Conservation (phyloP, 2,329 filamentous ascomycete genomes). For the Pseudogymnoascus sp. region DNA sequence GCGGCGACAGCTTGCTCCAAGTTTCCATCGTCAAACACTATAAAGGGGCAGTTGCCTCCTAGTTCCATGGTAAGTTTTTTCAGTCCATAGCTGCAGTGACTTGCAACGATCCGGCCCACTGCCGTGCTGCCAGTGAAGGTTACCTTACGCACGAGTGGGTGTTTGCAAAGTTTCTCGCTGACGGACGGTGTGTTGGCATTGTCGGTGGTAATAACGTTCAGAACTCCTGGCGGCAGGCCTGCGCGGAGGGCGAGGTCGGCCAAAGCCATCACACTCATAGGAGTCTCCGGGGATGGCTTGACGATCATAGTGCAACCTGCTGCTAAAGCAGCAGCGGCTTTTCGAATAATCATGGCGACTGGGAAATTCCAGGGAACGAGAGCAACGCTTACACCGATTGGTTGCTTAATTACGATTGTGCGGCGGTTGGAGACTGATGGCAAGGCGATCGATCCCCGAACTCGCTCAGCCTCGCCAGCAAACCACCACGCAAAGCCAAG, state of each 20-base stretch:
- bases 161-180: slow-evolving; percentile 47
- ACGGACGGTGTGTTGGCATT: slow-evolving; percentile 45
- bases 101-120: slow-evolving; percentile 55
- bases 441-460: slow-evolving; percentile 47
- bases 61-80: slow-evolving; percentile 60
- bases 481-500: slow-evolving; percentile 50
- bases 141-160: slow-evolving; percentile 53
- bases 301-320: slow-evolving; percentile 68
- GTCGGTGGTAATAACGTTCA: slow-evolving; percentile 55
- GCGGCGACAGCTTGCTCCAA: slow-evolving; percentile 46
- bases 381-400: slow-evolving; percentile 56
- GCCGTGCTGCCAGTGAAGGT: slow-evolving; percentile 55
- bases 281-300: slow-evolving; percentile 64
- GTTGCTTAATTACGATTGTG: slow-evolving; percentile 67
- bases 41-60: slow-evolving; percentile 58
- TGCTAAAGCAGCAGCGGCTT: slow-evolving; percentile 60
- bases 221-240: slow-evolving; percentile 51
- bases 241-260: slow-evolving; percentile 46
- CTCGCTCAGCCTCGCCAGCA: slow-evolving; percentile 52
- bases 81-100: slow-evolving; percentile 50
- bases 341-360: slow-evolving; percentile 59
- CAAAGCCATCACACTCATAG: slow-evolving; percentile 47
- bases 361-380: slow-evolving; percentile 70
- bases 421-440: slow-evolving; percentile 52
- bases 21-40: slow-evolving; percentile 58